Evolutionary conservation across 2,329 filamentous ascomycete genomes (phyloP).

Genomic region (Ophiostoma ips): DNA sequence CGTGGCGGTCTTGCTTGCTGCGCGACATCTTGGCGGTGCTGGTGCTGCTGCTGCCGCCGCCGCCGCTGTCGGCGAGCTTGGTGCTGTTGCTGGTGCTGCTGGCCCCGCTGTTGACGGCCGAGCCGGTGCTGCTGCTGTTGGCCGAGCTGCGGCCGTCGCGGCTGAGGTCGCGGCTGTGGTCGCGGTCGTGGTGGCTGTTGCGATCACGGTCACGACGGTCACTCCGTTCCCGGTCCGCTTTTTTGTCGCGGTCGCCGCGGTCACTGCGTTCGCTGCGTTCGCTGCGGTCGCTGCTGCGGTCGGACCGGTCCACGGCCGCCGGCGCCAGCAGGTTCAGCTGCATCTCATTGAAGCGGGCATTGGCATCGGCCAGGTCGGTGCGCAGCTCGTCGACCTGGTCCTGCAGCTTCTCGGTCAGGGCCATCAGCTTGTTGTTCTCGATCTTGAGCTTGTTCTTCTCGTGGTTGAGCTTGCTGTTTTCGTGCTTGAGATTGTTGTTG

Average conservation of each 20-base stretch:
- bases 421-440: neutral
- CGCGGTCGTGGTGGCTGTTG: neutral
- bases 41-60: neutral
- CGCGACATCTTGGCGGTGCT: neutral
- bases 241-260: neutral
- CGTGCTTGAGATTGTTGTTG: neutral
- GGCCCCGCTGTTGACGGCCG: neutral
- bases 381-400: conserved; percentile 11
- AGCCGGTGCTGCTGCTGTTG: neutral
- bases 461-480: neutral
- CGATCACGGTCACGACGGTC: too few relatives aligned
- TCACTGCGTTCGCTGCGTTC: neutral
- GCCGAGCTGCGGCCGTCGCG: neutral
- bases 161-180: neutral
- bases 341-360: conserved; percentile 15
- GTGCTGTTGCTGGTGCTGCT: neutral
- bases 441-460: neutral
- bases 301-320: conserved; percentile 6
- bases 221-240: too few relatives aligned
- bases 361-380: conserved; percentile 14
- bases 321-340: conserved; percentile 11
- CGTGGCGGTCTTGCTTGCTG: neutral
- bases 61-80: neutral
- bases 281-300: neutral
- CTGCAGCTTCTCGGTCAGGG: neutral